Conservation (phyloP, 2,329 filamentous ascomycete species). For the Arthrobotrys megalospora region DNA sequence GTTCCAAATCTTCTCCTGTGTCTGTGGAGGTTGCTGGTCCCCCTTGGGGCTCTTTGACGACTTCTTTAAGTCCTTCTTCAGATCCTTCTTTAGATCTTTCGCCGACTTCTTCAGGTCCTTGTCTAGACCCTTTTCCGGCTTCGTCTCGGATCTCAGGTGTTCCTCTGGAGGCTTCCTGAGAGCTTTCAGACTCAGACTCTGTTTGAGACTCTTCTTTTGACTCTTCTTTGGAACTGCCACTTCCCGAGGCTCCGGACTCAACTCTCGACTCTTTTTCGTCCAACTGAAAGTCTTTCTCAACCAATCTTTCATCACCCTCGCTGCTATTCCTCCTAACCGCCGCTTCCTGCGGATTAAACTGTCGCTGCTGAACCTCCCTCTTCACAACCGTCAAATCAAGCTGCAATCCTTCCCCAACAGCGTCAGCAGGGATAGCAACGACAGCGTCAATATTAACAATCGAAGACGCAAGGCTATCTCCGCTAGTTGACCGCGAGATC, state of each 20-base stretch:
- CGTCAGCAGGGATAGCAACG: constrained; percentile 41
- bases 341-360: constrained; percentile 46
- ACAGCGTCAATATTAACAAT: constrained; percentile 56
- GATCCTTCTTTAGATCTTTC: neutral
- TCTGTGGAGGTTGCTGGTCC: neutral
- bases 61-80: constrained; percentile 9
- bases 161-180: constrained; percentile 21
- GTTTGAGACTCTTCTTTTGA: constrained; percentile 29
- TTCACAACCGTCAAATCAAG: constrained; percentile 48
- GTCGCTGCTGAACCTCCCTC: constrained; percentile 27
- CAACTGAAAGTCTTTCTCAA: constrained; percentile 8
- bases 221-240: constrained; percentile 16
- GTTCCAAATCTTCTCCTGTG: neutral
- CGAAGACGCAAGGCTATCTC: constrained; percentile 31
- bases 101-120: neutral
- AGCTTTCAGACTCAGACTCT: constrained; percentile 24
- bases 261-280: constrained; percentile 8
- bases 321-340: neutral
- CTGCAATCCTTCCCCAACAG: constrained; percentile 43
- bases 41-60: constrained; percentile 5
- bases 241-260: constrained; percentile 11
- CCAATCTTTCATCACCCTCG: constrained; percentile 18
- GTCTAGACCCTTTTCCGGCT: constrained; percentile 8
- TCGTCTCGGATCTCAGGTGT: constrained; percentile 8
- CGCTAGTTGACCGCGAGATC: constrained; percentile 42